phyloP scores from a whole-genome alignment of 495 filamentous ascomycete species.

The Penicillium ochrochloron region DNA sequence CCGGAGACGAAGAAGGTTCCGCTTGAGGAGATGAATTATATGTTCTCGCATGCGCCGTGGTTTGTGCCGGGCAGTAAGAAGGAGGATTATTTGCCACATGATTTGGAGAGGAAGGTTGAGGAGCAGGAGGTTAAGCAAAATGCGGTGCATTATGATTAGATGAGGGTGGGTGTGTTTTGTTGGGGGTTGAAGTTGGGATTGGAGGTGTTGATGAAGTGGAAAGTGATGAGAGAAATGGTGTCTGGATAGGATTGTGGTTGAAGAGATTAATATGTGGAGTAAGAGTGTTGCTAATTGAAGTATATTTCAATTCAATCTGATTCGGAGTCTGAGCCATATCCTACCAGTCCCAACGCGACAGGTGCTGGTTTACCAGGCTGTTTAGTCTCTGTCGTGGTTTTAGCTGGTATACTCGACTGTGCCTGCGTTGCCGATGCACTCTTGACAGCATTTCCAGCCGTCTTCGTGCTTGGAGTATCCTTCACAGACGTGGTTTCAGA shows the following conservation, averaged over 20 bases:
- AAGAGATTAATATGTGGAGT: not conserved
- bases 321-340: constrained; percentile 50
- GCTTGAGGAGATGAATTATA: constrained; percentile 71
- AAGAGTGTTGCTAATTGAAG: not conserved
- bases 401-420: not conserved
- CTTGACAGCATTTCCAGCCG: constrained; percentile 9
- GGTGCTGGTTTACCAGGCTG: constrained; percentile 23
- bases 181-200: not conserved
- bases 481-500: not conserved
- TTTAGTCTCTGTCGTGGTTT: constrained; percentile 2
- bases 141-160: constrained; percentile 30
- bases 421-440: too few species aligned
- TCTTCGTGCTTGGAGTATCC: not conserved
- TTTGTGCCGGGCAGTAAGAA: constrained; percentile 58
- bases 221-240: not conserved
- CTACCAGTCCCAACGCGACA: constrained; percentile 31
- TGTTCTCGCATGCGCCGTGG: constrained; percentile 71
- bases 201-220: not conserved
- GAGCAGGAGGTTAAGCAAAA: constrained; percentile 45
- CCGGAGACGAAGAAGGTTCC: constrained; percentile 69
- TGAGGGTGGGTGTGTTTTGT: not conserved
- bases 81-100: constrained; percentile 43
- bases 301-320: constrained; percentile 31
- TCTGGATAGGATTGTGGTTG: not conserved
- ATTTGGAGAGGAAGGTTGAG: constrained; percentile 45